Percentiles rank a stretch among this genome's conserved stretches.
Evolutionary conservation across 2,329 filamentous ascomycete species (phyloP).

Genomic region (Ustulina deusta): DNA sequence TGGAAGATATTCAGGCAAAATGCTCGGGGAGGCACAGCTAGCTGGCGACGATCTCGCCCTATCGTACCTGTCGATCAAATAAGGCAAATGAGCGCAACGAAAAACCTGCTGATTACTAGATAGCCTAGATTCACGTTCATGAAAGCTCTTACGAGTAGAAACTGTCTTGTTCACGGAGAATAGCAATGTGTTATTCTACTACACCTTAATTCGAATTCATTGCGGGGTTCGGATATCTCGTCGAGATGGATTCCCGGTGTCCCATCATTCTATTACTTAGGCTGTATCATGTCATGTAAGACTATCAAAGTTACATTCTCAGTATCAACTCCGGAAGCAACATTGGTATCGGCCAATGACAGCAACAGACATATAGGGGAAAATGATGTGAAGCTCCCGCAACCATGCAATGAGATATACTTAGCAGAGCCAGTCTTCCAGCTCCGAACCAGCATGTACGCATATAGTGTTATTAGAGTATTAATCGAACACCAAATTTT

Average conservation of each 20-base stretch:
- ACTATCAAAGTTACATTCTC: constrained; percentile 17
- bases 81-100: neutral
- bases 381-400: neutral
- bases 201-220: neutral
- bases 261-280: constrained; percentile 22
- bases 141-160: neutral
- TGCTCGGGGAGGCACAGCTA: constrained; percentile 15
- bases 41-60: constrained; percentile 28
- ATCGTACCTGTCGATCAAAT: constrained; percentile 28
- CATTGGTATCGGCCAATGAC: constrained; percentile 19
- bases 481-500: neutral
- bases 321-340: constrained; percentile 27
- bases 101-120: neutral
- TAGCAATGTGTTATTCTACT: neutral
- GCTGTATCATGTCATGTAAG: constrained; percentile 27
- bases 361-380: constrained; percentile 4
- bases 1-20: constrained; percentile 38
- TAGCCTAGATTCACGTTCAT: neutral
- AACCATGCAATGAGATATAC: constrained; percentile 3
- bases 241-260: neutral
- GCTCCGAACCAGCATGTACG: constrained; percentile 4
- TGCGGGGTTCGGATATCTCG: neutral
- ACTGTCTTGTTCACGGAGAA: neutral
- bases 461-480: neutral
- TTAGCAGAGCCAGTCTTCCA: constrained; percentile 2